These are phyloP conservation scores for Avena atlantica DNA, from an alignment of 176 grass and related monocot genomes.

Conservation along the genomic window DNA sequence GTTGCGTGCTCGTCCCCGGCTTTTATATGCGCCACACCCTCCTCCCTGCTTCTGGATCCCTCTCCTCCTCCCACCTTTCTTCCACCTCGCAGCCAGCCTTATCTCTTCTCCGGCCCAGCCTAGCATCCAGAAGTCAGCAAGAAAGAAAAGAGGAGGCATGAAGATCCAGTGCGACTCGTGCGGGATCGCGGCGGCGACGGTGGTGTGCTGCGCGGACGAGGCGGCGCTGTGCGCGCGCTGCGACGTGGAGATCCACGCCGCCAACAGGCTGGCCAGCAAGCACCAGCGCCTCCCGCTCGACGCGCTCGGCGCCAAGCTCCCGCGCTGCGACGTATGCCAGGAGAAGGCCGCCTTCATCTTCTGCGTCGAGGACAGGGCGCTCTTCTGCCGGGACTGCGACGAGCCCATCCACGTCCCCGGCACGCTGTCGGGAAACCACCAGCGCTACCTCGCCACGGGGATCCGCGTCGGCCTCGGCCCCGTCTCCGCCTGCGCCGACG, in stretches of 20 bases:
- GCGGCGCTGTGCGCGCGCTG: conserved; percentile 87
- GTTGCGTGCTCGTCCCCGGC: conserved; percentile 30
- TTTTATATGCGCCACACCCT: conserved; percentile 57
- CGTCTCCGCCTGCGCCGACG: conserved; percentile 25
- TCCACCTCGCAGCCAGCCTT: conserved; percentile 2
- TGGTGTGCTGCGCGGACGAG: conserved; percentile 92
- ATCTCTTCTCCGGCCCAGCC: conserved; percentile 25
- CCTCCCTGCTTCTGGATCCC: neutral
- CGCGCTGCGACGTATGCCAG: conserved; percentile 88
- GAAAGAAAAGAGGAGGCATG: conserved; percentile 4
- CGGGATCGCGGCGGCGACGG: conserved; percentile 64
- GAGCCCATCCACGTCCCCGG: conserved; percentile 88
- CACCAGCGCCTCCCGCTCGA: conserved; percentile 86
- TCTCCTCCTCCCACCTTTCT: neutral
- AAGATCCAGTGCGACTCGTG: conserved; percentile 95
- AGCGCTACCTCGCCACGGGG: conserved; percentile 91
- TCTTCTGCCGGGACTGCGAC: conserved; percentile 97
- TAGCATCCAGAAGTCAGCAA: too few relatives aligned
- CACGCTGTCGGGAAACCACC: conserved; percentile 93
- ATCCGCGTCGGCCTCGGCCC: conserved; percentile 76
- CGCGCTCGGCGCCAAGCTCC: conserved; percentile 62
- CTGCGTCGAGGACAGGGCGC: conserved; percentile 96
- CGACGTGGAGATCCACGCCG: conserved; percentile 81
- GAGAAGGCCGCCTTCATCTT: conserved; percentile 99
- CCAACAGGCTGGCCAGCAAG: conserved; percentile 90